These are phyloP conservation scores for Casuarina equisetifolia DNA, from an alignment of 306 rosid genomes.

Conservation along the genomic window DNA sequence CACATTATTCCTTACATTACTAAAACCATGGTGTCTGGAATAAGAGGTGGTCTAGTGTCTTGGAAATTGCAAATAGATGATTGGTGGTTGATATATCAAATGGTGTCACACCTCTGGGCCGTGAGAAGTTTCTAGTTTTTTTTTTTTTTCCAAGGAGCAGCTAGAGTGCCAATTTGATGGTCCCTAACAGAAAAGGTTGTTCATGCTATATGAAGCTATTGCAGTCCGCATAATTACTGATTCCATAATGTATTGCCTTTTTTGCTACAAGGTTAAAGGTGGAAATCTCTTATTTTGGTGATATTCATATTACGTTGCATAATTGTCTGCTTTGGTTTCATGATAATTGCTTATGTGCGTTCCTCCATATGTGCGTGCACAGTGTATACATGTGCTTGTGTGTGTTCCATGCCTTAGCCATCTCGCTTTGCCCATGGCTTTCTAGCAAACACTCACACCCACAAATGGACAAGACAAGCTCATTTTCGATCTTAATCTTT, in stretches of 20 bases:
- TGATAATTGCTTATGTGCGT: neutral
- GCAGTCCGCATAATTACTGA: neutral
- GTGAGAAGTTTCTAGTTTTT: neutral
- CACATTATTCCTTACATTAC: neutral
- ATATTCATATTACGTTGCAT: neutral
- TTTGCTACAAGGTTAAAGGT: neutral
- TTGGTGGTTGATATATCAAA: neutral
- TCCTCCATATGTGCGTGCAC: neutral
- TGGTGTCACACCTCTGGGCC: neutral
- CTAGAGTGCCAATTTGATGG: neutral
- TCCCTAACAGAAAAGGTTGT: neutral
- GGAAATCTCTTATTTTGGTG: neutral
- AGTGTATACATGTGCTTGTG: neutral
- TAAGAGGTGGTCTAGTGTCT: neutral
- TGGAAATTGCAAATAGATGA: neutral
- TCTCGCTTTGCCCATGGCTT: neutral
- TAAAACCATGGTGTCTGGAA: neutral
- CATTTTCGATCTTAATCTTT: neutral
- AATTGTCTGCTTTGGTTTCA: neutral
- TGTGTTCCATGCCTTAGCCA: neutral
- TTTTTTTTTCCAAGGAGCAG: neutral
- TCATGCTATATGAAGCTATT: no score
- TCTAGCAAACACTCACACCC: neutral
- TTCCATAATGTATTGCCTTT: neutral
- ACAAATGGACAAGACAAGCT: no score